Conservation (phyloP, 306 rosid species). For the Trichosanthes truncata region DNA sequence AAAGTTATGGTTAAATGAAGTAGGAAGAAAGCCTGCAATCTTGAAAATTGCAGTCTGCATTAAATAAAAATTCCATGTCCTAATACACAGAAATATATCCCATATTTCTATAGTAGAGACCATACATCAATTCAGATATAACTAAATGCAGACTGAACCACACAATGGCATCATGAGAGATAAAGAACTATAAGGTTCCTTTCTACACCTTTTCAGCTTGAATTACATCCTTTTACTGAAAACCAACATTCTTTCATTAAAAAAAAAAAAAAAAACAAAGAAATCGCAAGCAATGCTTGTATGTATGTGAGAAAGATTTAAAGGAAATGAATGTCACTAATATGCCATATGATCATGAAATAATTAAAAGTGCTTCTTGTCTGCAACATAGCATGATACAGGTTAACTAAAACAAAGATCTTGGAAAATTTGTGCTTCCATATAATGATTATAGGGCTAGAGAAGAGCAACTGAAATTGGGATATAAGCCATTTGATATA, state of each 20-base stretch:
- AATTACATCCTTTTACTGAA: not conserved
- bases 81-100: not conserved
- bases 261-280: not conserved
- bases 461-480: not conserved
- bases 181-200: not conserved
- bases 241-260: not conserved
- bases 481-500: not conserved
- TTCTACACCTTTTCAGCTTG: not conserved
- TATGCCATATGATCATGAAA: not conserved
- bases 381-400: not conserved
- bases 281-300: not conserved
- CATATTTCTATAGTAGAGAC: not conserved
- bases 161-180: not conserved
- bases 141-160: not conserved
- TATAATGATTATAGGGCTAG: not conserved
- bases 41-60: not conserved
- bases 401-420: not conserved
- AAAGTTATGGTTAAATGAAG: not conserved
- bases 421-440: not conserved
- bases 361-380: not conserved
- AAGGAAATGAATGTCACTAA: not conserved
- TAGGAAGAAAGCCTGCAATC: not conserved
- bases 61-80: not conserved
- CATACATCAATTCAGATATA: not conserved
- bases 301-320: conserved; percentile 3